Percentiles rank a stretch among this genome's conserved stretches.
Conservation (phyloP, 768 basidiomycete genomes). For the Jaapia argillacea region DNA sequence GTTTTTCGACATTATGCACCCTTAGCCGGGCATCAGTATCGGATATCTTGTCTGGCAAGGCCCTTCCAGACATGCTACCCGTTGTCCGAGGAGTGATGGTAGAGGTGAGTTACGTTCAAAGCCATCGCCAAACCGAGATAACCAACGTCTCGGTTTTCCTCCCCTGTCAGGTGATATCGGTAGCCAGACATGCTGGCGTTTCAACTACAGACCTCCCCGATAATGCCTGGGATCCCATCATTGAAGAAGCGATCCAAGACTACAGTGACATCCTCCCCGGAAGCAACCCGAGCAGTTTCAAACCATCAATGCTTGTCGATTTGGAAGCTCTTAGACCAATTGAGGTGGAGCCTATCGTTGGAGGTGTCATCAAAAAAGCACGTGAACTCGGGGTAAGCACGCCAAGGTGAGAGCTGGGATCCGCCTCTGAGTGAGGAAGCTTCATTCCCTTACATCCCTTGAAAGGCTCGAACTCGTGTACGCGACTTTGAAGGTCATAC, state of each 20-base stretch:
- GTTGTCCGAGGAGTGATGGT: slow-evolving; percentile 13
- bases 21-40: slow-evolving; percentile 15
- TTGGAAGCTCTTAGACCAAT: slow-evolving; percentile 25
- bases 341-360: slow-evolving; percentile 28
- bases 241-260: slow-evolving; percentile 7
- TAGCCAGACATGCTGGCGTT: slow-evolving; percentile 15
- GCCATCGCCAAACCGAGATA: neutral
- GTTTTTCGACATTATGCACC: slow-evolving; percentile 21
- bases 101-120: slow-evolving; percentile 11
- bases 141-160: neutral
- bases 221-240: slow-evolving; percentile 12
- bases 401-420: slow-evolving; percentile 1
- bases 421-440: neutral
- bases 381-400: slow-evolving; percentile 1
- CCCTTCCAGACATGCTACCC: slow-evolving; percentile 9
- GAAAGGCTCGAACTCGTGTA: slow-evolving; percentile 3
- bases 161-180: slow-evolving; percentile 10
- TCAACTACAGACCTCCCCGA: slow-evolving; percentile 13
- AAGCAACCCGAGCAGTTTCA: slow-evolving; percentile 11
- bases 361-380: slow-evolving; percentile 4
- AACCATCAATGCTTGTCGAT: slow-evolving; percentile 28
- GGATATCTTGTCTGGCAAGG: slow-evolving; percentile 13
- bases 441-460: neutral
- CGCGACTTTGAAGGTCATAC: slow-evolving; percentile 3
- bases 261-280: slow-evolving; percentile 5